Evolutionary conservation across 2,329 filamentous ascomycete species (phyloP).

Genomic region (Dactylellina parvicollis): DNA sequence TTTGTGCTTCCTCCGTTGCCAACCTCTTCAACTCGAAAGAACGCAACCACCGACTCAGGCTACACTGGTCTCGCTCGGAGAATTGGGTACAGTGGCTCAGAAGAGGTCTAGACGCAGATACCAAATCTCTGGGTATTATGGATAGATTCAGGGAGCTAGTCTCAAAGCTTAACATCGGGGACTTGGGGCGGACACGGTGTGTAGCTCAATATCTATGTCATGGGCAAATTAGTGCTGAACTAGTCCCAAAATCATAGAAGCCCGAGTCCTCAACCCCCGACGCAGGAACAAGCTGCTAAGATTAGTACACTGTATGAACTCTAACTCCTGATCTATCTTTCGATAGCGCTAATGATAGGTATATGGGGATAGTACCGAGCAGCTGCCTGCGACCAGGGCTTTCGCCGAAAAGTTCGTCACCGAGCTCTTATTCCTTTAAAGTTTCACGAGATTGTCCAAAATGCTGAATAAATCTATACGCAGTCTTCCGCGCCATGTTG

Average conservation of each 20-base stretch:
- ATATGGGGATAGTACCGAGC: conserved; percentile 12
- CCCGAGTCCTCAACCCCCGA: conserved; percentile 41
- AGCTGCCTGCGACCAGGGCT: conserved; percentile 32
- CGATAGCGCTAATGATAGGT: not conserved
- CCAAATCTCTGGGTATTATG: conserved; percentile 13
- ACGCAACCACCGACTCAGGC: too few relatives aligned
- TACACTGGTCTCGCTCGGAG: not conserved
- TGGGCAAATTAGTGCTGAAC: not conserved
- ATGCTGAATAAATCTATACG: not conserved
- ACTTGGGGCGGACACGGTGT: conserved; percentile 27
- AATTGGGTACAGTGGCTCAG: not conserved
- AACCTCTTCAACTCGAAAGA: too few relatives aligned
- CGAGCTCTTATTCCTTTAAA: not conserved
- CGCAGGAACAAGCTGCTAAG: conserved; percentile 16
- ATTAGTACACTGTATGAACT: conserved; percentile 25
- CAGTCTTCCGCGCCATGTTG: conserved; percentile 41
- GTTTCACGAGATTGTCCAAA: not conserved
- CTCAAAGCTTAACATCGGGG: conserved; percentile 48
- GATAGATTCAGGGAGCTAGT: conserved; percentile 46
- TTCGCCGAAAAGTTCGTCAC: conserved; percentile 36
- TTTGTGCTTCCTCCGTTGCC: too few relatives aligned
- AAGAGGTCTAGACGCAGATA: not conserved
- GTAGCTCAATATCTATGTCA: not conserved
- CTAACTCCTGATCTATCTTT: not conserved
- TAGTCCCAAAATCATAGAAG: conserved; percentile 2